These are phyloP conservation scores for Debaryomyces sp. DNA, from an alignment of 1,139 yeast genomes.

Conservation along the genomic window DNA sequence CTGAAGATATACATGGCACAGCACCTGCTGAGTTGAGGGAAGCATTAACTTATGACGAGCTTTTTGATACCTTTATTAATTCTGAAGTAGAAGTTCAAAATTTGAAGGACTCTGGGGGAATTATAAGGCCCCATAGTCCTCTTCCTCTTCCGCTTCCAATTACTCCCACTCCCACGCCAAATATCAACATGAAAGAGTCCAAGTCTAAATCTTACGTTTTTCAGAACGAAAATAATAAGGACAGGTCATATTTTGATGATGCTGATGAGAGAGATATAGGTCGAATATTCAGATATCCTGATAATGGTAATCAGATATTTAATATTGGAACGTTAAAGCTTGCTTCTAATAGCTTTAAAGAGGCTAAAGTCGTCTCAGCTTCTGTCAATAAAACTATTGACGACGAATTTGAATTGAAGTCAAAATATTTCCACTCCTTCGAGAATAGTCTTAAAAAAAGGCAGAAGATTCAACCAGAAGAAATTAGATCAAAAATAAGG, in stretches of 20 bases:
- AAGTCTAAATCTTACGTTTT: background rate
- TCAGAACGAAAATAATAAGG: background rate
- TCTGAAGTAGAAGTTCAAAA: background rate
- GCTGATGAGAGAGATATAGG: constrained; percentile 6
- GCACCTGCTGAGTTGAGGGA: background rate
- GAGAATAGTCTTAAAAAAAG: constrained; percentile 11
- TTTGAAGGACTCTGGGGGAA: background rate
- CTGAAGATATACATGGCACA: background rate
- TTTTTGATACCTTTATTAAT: constrained; percentile 7
- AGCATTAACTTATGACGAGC: background rate
- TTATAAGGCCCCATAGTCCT: constrained; percentile 1
- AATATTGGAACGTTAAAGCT: constrained; percentile 9
- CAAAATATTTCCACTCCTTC: constrained; percentile 1
- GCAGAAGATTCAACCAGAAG: background rate
- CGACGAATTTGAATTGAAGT: constrained; percentile 17
- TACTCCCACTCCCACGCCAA: background rate
- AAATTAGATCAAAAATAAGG: constrained; percentile 7
- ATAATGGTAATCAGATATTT: constrained; percentile 2
- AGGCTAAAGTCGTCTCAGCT: constrained; percentile 18
- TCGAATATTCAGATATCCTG: constrained; percentile 10
- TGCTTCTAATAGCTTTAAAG: background rate
- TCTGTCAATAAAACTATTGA: constrained; percentile 21
- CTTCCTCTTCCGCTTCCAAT: background rate
- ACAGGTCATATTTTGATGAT: background rate
- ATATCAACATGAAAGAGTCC: background rate